Conservation (phyloP, 441 rosid genomes). For the Biscutella laevigata region DNA sequence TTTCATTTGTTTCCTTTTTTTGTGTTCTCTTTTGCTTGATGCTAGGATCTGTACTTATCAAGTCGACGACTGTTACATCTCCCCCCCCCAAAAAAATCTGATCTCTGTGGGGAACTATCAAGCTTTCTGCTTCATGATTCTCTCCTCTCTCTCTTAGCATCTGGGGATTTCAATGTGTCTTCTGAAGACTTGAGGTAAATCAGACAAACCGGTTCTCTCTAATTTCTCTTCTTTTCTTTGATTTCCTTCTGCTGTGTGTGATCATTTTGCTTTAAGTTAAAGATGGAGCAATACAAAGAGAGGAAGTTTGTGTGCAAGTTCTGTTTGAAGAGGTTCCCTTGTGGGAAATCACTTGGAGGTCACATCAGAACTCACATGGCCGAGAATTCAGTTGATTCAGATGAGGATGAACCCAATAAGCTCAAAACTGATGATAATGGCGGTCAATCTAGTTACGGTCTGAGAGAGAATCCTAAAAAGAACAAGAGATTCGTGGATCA, state of each 20-base stretch:
- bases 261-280: constrained; percentile 14
- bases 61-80: constrained; percentile 52
- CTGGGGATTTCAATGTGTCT: constrained; percentile 23
- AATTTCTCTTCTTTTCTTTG: neutral
- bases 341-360: constrained; percentile 89
- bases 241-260: constrained; percentile 13
- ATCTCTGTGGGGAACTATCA: constrained; percentile 25
- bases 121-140: constrained; percentile 39
- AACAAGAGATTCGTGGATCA: constrained; percentile 52
- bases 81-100: constrained; percentile 32
- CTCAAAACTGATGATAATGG: constrained; percentile 35
- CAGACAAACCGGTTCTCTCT: constrained; percentile 24
- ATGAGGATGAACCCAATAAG: constrained; percentile 29
- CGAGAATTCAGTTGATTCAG: constrained; percentile 31
- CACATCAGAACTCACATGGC: constrained; percentile 83
- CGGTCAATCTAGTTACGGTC: constrained; percentile 51
- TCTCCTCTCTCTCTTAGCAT: constrained; percentile 14
- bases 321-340: constrained; percentile 63
- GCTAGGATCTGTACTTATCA: constrained; percentile 65
- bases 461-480: constrained; percentile 71
- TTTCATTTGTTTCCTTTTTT: constrained; percentile 29
- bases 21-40: constrained; percentile 28
- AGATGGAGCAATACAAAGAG: constrained; percentile 49
- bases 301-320: constrained; percentile 68
- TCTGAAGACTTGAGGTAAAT: constrained; percentile 30